Evolutionary conservation across 2,329 filamentous ascomycete genomes (phyloP), one percentile per base, ranked within the genome.

Genomic region (Claviceps citrina): DNA sequence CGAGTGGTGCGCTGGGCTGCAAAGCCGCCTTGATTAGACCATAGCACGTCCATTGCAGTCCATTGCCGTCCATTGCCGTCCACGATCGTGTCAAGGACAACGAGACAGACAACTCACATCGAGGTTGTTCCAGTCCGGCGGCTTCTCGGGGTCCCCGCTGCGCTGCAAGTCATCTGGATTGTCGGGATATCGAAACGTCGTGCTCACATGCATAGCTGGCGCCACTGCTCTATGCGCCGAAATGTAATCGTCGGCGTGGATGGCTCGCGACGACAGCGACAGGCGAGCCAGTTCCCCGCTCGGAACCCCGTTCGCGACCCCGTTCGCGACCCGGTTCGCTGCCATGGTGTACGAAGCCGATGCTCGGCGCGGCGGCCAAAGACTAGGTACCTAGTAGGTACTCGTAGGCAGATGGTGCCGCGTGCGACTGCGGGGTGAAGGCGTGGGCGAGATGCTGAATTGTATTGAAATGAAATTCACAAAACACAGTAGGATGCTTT

Each of bases 181-280:
- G 39, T 67, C 61, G 22, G 70, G 66, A 59, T 95, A 96, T 49
- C 84, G 78, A 61, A 85, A 96, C 13, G 85, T 96, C 10, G 89
- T 95, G 45, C 85, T 86, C 47, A 93, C 76, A 58, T 96, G 89
- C 54, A 96, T 69, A 4, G 89, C 77, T 43, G 91, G 89, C 10
- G 89, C 86, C 41, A 96, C 81, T 55, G 91, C 85, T 38, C 76
- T 69, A 49, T 82, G 74, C 26, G 68, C 62, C 59, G 84, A 84
- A 51, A 91, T 70, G 51, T 67, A 68, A 62, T 93, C 79, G 54
- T 93, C 86, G 46, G 81, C 84, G 57, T 93, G 86, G 46, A 93
- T 66, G n/a, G 81, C 73, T 41, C 74, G 70, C 5, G 85, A 84
- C 7, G 83, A 72, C 36, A 82, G 64, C 4, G 75, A 60, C 31